Conservation (phyloP, 164 flowering plant species). For the Protea cynaroides region DNA sequence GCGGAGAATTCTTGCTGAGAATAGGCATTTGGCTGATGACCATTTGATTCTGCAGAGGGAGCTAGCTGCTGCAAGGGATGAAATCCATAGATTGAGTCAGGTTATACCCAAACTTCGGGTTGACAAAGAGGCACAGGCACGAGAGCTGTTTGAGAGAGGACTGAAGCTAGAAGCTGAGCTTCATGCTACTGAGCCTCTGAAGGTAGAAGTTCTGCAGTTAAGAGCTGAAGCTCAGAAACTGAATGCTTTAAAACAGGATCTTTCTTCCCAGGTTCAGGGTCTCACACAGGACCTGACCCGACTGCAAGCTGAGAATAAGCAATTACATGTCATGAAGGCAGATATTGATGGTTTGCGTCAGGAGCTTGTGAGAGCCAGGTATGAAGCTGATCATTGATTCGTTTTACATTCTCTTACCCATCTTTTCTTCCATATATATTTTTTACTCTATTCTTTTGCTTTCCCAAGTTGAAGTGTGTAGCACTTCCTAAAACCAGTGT, state of each 20-base stretch:
- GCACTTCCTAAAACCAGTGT: too few relatives aligned
- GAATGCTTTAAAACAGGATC: constrained; percentile 38
- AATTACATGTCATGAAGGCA: constrained; percentile 36
- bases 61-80: constrained; percentile 46
- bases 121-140: constrained; percentile 43
- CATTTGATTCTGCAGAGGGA: constrained; percentile 48
- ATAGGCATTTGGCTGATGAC: constrained; percentile 47
- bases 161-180: constrained; percentile 64
- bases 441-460: not conserved
- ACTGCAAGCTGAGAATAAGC: constrained; percentile 50
- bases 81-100: constrained; percentile 42
- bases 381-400: constrained; percentile 9
- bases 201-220: constrained; percentile 42
- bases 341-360: constrained; percentile 46
- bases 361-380: constrained; percentile 62
- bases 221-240: constrained; percentile 50
- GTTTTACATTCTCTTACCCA: not conserved
- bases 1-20: constrained; percentile 44
- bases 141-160: constrained; percentile 55
- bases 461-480: not conserved
- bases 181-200: constrained; percentile 49
- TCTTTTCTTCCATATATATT: not conserved
- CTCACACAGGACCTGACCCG: constrained; percentile 38
- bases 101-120: constrained; percentile 44
- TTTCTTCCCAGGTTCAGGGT: constrained; percentile 44